Evolutionary conservation across 73 alveolate genomes (phyloP), one percentile per base, ranked within the genome.

Genomic region (Paramecium pentaurelia): DNA sequence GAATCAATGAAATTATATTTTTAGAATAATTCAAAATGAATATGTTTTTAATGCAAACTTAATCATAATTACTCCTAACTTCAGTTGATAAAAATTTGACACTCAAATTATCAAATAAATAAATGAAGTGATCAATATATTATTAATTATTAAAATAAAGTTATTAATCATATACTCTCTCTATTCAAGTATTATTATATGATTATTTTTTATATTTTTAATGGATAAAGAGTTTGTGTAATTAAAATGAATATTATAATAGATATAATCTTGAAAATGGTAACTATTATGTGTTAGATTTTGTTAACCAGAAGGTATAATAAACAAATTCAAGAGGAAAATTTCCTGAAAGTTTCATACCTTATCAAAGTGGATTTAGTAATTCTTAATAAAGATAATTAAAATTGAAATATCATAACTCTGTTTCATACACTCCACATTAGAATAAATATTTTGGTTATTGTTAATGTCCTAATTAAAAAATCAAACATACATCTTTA

Each of bases 161-260:
- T 34, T 34, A 34, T 4, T 0, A 34, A 34, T 34, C 38, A 3
- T 3, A 34, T 4, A 0, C 36, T 49, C 8, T 22, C 70, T 54
- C 70, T 18, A 54, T 54, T 54, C 70, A 54, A 54, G 70, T 54
- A 4, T 16, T n/a, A 18, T 16, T 6, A 54, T 18, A 18, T 18
- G 70, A 54, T 54, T 49, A 54, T 54, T 54, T 54, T 54, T 54
- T 54, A 54, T 54, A 16, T 54, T 14, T 54, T 54, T 6, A 54
- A 64, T 64, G 84, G 84, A 64, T 64, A 64, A 34, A 64, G 84
- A 64, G 49, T 64, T 64, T 64, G 47, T 64, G 84, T 64, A 64
- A 64, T 32, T 64, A 28, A 32, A 28, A 14, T 54, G 0, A 64
- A 18, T 64, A 32, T 32, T 28, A 64, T 34, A 64, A 22, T 64